Evolutionary conservation across 2,329 filamentous ascomycete species (phyloP).

Genomic region (Aspergillus vadensis): DNA sequence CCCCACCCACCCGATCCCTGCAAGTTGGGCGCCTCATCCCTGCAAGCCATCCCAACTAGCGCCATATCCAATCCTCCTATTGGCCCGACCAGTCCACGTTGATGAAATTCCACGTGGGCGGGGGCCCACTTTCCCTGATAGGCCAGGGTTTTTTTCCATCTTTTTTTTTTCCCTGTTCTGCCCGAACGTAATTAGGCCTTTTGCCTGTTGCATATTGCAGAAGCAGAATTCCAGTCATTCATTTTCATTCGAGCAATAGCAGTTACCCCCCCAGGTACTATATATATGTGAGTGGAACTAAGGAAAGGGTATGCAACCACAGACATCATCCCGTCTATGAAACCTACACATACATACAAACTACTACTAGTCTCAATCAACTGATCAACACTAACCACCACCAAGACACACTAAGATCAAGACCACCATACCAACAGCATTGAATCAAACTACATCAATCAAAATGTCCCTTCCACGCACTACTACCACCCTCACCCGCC

Average conservation of each 20-base stretch:
- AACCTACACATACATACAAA: no score
- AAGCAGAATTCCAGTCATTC: no score
- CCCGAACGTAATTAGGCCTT: neutral
- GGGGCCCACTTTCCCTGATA: constrained; percentile 14
- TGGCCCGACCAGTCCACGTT: neutral
- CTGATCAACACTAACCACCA: neutral
- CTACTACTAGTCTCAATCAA: neutral
- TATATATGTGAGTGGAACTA: no score
- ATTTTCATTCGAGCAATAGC: no score
- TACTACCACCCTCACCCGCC: constrained; percentile 6
- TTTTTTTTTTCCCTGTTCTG: constrained; percentile 7
- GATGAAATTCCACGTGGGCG: constrained; percentile 5
- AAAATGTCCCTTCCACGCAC: constrained; percentile 12
- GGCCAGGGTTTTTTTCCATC: constrained; percentile 10
- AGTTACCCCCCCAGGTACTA: no score
- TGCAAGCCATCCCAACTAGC: neutral
- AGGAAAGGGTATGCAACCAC: no score
- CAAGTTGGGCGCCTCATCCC: neutral
- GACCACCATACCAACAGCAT: neutral
- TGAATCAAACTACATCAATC: neutral
- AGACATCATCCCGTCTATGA: no score
- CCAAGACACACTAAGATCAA: neutral
- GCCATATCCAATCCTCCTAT: neutral
- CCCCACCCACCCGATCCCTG: neutral
- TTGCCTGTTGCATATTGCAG: neutral